Evolutionary conservation across 2,329 filamentous ascomycete genomes (phyloP).

Genomic region (Fusarium luffae): DNA sequence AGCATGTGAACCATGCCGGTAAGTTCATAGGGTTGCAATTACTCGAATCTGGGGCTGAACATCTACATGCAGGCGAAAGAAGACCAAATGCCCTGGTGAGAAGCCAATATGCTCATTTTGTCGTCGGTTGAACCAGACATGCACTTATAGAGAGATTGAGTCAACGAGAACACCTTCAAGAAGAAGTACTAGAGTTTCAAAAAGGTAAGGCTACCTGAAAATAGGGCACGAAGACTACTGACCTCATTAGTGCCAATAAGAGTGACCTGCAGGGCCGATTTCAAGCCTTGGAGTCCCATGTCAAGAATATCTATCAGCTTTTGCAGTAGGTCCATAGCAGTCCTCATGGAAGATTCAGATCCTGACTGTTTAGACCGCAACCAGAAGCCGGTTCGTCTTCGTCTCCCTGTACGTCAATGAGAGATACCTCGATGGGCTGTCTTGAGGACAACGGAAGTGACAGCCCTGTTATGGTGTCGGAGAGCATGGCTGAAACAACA

Average conservation of each 20-base stretch:
- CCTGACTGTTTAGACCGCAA: not conserved
- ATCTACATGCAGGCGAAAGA: not conserved
- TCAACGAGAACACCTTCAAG: not conserved
- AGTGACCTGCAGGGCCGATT: not conserved
- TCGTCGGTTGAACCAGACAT: not conserved
- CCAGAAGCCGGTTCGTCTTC: not conserved
- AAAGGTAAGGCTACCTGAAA: not conserved
- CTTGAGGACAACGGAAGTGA: not conserved
- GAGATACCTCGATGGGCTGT: not conserved
- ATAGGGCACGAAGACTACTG: not conserved
- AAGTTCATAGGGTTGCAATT: rapidly evolving
- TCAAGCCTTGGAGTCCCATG: not conserved
- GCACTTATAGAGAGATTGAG: not conserved
- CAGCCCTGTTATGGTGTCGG: not conserved
- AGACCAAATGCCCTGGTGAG: constrained; percentile 17
- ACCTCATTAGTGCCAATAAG: not conserved
- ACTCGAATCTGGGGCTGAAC: rapidly evolving
- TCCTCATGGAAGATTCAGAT: rapidly evolving
- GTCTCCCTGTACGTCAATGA: not conserved
- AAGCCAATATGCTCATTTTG: constrained; percentile 17
- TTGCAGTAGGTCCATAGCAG: not conserved
- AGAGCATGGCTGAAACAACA: rapidly evolving
- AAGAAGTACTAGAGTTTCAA: not conserved
- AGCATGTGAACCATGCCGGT: constrained; percentile 22
- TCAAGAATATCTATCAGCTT: constrained; percentile 9